Percentiles rank a stretch among this genome's conserved stretches.
Evolutionary conservation across 2,329 filamentous ascomycete genomes (phyloP).

Genomic region (Samsoniella hepiali): DNA sequence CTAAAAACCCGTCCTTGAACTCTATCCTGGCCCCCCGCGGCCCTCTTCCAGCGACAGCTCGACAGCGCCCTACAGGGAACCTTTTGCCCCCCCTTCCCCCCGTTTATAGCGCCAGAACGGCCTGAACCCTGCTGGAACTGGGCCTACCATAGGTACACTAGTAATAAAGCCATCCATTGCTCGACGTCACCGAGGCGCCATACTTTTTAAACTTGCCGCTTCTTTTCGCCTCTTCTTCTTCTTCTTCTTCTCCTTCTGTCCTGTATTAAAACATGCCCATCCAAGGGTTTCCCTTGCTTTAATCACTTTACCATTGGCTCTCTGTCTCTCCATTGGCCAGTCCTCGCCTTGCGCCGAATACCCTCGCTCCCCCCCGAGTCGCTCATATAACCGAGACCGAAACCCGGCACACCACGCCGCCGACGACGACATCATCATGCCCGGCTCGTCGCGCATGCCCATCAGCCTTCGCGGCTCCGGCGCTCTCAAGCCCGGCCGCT

Average conservation of each 20-base stretch:
- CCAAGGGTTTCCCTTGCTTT: not conserved
- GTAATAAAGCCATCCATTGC: not conserved
- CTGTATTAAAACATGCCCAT: not conserved
- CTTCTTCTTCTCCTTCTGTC: not conserved
- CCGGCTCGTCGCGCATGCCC: conserved; percentile 67
- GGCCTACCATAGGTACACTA: too few relatives aligned
- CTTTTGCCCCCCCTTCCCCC: not conserved
- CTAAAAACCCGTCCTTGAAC: too few relatives aligned
- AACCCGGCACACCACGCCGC: not conserved
- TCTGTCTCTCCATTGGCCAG: not conserved
- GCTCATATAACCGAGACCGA: conserved; percentile 11
- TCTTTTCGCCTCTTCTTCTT: not conserved
- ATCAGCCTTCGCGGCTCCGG: conserved; percentile 67
- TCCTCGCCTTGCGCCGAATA: not conserved
- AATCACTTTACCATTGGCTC: not conserved
- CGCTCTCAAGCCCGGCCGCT: conserved; percentile 54
- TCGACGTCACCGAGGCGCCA: conserved; percentile 14
- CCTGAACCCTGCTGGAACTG: not conserved
- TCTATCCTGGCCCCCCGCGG: too few relatives aligned
- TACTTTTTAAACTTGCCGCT: conserved; percentile 3
- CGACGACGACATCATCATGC: conserved; percentile 42
- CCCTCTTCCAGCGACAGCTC: not conserved
- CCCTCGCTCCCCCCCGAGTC: not conserved
- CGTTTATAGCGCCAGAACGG: not conserved
- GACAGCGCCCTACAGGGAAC: not conserved